Evolutionary conservation across 495 filamentous ascomycete species (phyloP), one percentile per base, ranked within the genome.

Genomic region (Penicillium mononematosum): DNA sequence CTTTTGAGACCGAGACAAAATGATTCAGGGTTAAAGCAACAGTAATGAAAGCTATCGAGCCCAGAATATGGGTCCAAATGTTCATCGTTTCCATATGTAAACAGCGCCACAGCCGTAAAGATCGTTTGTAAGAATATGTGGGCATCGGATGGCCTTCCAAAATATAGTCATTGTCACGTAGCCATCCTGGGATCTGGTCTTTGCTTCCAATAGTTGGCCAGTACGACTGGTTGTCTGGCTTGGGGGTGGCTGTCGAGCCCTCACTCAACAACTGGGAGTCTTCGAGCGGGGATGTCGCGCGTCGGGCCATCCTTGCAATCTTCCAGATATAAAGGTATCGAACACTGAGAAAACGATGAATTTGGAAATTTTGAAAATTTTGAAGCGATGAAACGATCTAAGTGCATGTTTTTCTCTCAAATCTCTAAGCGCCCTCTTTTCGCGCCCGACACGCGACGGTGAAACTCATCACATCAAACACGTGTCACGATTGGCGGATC

Each of bases 41-140:
- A 19, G 42, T 47, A 34, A 57, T 50, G 27, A 55, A 64, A 39
- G 41, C 51, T 19, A 46, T 46, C 17, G 45, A 62, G 51, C 43
- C 45, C 4, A 58, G 36, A 20, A 55, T 24, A 53, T 62, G 60
- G 3, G 56, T 59, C 60, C 60, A 62, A 16, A 62, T 62, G 34
- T 62, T 58, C 50, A 62, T 54, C 10, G 59, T 58, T 39, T 62
- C 55, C 59, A 62, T 62, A 5, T 62, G 59, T 51, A 56, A 52
- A 31, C 59, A 58, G 6, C 50, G 55, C 59, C 59, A 62, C 14
- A 62, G 39, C 1, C 59, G 59, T 36, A 62, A 51, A 16, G 55
- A 62, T 12, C 45, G 50, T 17, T 27, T 24, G 24, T 58, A 58
- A 11, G 55, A 62, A 55, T 55, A 62, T 38, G 59, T 62, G 11